Percentiles rank a stretch among this genome's conserved stretches.
phyloP scores from a whole-genome alignment of 495 filamentous ascomycete genomes.

The Xylaria venustula region DNA sequence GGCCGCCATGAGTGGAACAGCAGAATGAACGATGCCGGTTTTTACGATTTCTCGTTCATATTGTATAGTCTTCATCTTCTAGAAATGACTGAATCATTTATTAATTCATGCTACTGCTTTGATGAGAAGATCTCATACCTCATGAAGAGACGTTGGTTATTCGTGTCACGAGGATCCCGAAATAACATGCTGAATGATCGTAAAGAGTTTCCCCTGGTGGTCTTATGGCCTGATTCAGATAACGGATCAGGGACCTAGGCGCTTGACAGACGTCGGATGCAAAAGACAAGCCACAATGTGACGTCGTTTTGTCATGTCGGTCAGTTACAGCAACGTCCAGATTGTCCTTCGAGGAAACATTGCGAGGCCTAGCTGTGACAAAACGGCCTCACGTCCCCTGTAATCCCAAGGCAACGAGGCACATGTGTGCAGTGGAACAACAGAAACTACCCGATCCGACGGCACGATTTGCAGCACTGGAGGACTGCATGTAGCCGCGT shows the following conservation, averaged over 20 bases:
- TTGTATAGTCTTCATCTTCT: background rate
- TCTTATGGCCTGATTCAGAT: background rate
- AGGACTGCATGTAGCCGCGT: constrained; percentile 4
- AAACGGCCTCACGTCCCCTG: background rate
- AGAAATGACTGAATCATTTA: background rate
- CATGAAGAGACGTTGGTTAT: too few species aligned
- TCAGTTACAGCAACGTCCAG: background rate
- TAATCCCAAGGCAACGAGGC: background rate
- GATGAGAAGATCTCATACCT: background rate
- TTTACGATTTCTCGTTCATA: background rate
- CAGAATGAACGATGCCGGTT: too few species aligned
- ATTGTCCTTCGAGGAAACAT: background rate
- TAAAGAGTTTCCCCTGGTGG: too few species aligned
- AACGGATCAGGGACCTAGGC: background rate
- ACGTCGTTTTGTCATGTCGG: too few species aligned
- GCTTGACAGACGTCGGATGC: background rate
- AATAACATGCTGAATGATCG: too few species aligned
- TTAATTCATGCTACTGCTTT: background rate
- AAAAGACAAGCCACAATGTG: constrained; percentile 5
- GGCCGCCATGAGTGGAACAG: too few species aligned
- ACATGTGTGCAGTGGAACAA: background rate
- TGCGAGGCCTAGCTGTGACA: background rate
- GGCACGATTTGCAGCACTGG: background rate
- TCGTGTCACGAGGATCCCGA: too few species aligned
- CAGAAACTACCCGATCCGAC: constrained; percentile 11